Conservation (phyloP, 768 basidiomycete species). For the Suillus paluster region DNA sequence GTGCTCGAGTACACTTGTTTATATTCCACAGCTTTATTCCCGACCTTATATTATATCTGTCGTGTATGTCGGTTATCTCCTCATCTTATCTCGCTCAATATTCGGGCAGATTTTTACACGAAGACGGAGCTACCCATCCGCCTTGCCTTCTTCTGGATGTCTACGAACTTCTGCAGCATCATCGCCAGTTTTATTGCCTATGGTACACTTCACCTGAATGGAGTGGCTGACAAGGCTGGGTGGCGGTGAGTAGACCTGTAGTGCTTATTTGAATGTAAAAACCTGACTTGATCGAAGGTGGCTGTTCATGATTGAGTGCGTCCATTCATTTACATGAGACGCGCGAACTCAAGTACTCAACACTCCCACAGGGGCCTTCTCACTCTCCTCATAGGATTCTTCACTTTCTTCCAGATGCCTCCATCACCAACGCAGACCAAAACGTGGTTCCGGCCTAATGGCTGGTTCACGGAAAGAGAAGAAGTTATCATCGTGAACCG, state of each 20-base stretch:
- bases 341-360: conserved; percentile 40
- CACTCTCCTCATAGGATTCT: conserved; percentile 56
- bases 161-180: conserved; percentile 49
- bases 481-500: conserved; percentile 64
- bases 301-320: conserved; percentile 60
- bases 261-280: not conserved
- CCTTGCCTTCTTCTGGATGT: conserved; percentile 60
- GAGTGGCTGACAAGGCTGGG: conserved; percentile 53
- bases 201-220: conserved; percentile 64
- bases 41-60: conserved; percentile 64
- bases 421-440: conserved; percentile 64
- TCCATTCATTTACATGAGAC: conserved; percentile 44
- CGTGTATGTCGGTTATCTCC: conserved; percentile 44
- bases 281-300: conserved; percentile 36
- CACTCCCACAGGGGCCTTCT: conserved; percentile 47
- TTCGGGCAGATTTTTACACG: conserved; percentile 50
- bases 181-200: conserved; percentile 60
- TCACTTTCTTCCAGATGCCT: conserved; percentile 63
- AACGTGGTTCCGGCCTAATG: conserved; percentile 59
- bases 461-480: conserved; percentile 67
- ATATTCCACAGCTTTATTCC: conserved; percentile 51
- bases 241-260: conserved; percentile 43
- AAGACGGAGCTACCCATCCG: conserved; percentile 62
- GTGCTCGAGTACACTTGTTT: not conserved
- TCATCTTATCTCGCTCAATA: not conserved